Evolutionary conservation across 495 filamentous ascomycete genomes (phyloP).

Genomic region (Cercophora sp.): DNA sequence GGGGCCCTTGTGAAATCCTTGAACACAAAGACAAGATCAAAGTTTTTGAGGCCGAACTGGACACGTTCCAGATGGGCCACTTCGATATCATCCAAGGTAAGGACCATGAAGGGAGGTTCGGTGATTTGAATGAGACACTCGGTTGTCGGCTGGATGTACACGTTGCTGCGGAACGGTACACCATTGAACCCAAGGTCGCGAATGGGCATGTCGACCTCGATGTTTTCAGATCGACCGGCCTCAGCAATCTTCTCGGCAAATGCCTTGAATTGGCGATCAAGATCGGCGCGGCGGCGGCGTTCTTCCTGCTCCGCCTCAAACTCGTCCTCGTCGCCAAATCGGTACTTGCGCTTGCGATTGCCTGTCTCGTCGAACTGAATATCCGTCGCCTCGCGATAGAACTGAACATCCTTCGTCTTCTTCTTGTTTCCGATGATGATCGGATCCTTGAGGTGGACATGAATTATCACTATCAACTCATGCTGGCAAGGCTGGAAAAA

Average conservation of each 20-base stretch:
- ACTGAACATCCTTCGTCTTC: slow-evolving; percentile 97
- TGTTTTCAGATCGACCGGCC: slow-evolving; percentile 74
- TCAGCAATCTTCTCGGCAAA: slow-evolving; percentile 98
- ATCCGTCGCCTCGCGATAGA: slow-evolving; percentile 96
- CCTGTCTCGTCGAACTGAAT: slow-evolving; percentile 99
- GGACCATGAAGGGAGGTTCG: slow-evolving; percentile 91
- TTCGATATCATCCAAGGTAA: slow-evolving; percentile 94
- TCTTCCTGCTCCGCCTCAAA: slow-evolving; percentile 99
- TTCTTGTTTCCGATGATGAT: slow-evolving; percentile 96
- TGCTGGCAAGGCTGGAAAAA: slow-evolving; percentile 98
- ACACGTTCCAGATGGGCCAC: slow-evolving; percentile 95
- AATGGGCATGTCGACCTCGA: slow-evolving; percentile 94
- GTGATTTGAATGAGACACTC: slow-evolving; percentile 98
- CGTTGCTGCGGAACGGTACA: slow-evolving; percentile 91
- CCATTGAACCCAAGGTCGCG: slow-evolving; percentile 95
- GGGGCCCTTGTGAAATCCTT: slow-evolving; percentile 89
- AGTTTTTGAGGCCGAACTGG: slow-evolving; percentile 98
- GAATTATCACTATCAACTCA: slow-evolving; percentile 96
- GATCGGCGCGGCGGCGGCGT: slow-evolving; percentile 77
- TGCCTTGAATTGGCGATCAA: slow-evolving; percentile 91
- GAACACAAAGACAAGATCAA: slow-evolving; percentile 96
- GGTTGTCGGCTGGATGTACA: slow-evolving; percentile 91
- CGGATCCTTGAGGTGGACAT: slow-evolving; percentile 94
- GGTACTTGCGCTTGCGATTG: slow-evolving; percentile 93
- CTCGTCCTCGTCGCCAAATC: slow-evolving; percentile 98